A percentile compares a stretch with the other conserved stretches of the same genome.
These are phyloP conservation scores for Hypsizygus marmoreus DNA, from an alignment of 768 basidiomycete genomes.

Conservation along the genomic window DNA sequence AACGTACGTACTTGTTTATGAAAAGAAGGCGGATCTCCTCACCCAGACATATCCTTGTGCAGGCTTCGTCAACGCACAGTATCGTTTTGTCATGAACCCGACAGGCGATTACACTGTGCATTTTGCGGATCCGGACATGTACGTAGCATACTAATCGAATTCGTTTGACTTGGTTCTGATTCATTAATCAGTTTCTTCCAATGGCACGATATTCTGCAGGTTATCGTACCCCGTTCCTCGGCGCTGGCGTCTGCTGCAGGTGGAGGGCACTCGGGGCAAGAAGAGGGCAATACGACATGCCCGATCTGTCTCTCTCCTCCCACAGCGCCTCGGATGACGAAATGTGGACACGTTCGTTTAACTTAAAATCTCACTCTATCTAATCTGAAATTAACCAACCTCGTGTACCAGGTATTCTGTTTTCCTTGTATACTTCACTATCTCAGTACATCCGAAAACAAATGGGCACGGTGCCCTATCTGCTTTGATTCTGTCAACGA, in stretches of 20 bases:
- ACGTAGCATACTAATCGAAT: slow-evolving; percentile 31
- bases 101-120: slow-evolving; percentile 90
- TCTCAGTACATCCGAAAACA: slow-evolving; percentile 80
- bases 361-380: slow-evolving; percentile 7
- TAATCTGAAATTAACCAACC: slow-evolving; percentile 13
- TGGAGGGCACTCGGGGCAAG: slow-evolving; percentile 41
- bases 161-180: neutral
- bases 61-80: slow-evolving; percentile 97
- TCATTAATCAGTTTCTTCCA: slow-evolving; percentile 78
- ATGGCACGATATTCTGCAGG: slow-evolving; percentile 94
- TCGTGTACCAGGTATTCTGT: slow-evolving; percentile 76
- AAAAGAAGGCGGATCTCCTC: slow-evolving; percentile 17
- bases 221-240: slow-evolving; percentile 86
- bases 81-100: slow-evolving; percentile 94
- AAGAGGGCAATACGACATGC: slow-evolving; percentile 74
- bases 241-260: slow-evolving; percentile 65
- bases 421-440: slow-evolving; percentile 94
- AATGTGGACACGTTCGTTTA: slow-evolving; percentile 91
- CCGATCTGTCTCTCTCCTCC: slow-evolving; percentile 96
- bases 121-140: slow-evolving; percentile 98
- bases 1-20: slow-evolving; percentile 61
- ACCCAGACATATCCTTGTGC: slow-evolving; percentile 16
- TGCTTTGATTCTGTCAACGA: slow-evolving; percentile 94
- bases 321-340: slow-evolving; percentile 89
- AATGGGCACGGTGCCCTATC: slow-evolving; percentile 94